phyloP scores from a whole-genome alignment of 2,329 filamentous ascomycete species.

The Pestalotiopsis fici region DNA sequence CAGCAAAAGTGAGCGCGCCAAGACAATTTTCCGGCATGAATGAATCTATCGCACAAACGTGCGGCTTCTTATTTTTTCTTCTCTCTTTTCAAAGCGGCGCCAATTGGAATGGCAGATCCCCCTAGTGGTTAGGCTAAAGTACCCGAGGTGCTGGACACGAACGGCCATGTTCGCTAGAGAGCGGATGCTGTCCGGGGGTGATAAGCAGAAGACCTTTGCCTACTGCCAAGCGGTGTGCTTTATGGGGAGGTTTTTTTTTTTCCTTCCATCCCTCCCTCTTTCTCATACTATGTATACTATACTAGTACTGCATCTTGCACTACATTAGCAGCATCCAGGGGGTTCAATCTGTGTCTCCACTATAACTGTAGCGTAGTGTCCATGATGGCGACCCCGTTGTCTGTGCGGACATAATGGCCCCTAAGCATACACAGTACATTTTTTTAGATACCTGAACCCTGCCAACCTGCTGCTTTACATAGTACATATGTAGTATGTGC shows the following conservation, averaged over 20 bases:
- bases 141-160: not conserved
- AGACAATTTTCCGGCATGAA: not conserved
- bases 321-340: too few species aligned
- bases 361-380: not conserved
- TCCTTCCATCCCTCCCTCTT: too few species aligned
- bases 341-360: not conserved
- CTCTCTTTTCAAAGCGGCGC: not conserved
- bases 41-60: not conserved
- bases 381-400: not conserved
- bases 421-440: not conserved
- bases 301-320: too few species aligned
- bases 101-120: not conserved
- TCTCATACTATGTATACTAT: too few species aligned
- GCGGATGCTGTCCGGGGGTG: not conserved
- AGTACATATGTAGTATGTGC: not conserved
- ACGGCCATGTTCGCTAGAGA: not conserved
- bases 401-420: not conserved
- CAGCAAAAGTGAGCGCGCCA: not conserved
- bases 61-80: not conserved
- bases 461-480: too few species aligned
- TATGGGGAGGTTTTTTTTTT: not conserved
- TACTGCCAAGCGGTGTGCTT: not conserved
- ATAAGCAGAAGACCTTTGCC: too few species aligned
- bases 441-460: not conserved
- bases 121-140: not conserved